Percentiles rank a stretch among this genome's conserved stretches.
phyloP scores from a whole-genome alignment of 495 filamentous ascomycete species.

The Usnea hakonensis region DNA sequence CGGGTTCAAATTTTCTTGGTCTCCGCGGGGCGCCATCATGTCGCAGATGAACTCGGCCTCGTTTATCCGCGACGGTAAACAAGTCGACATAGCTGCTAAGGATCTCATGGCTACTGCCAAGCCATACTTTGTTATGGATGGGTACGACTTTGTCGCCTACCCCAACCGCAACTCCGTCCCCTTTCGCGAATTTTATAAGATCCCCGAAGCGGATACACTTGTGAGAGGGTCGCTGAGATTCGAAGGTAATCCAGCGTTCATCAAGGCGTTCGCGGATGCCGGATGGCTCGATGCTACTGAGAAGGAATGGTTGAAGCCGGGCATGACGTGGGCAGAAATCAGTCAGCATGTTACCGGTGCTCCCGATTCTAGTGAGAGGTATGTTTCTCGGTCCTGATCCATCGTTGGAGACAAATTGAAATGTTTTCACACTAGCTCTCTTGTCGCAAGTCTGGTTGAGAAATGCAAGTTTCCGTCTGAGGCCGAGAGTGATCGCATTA shows the following conservation, averaged over 20 bases:
- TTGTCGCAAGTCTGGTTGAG: conserved; percentile 3
- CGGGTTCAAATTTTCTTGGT: conserved; percentile 95
- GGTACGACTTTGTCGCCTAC: conserved; percentile 87
- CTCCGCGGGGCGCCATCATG: conserved; percentile 75
- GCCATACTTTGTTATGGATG: conserved; percentile 78
- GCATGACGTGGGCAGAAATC: conserved; percentile 14
- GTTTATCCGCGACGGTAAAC: conserved; percentile 72
- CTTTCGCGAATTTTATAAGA: conserved; percentile 76
- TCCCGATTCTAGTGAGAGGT: background rate
- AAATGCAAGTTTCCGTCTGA: background rate
- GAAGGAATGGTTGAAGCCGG: conserved; percentile 13
- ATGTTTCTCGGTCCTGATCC: background rate
- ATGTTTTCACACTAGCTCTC: background rate
- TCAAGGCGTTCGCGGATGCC: conserved; percentile 21
- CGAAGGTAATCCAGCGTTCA: conserved; percentile 22
- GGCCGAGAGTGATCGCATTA: conserved; percentile 15
- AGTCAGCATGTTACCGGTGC: conserved; percentile 7
- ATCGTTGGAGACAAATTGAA: background rate
- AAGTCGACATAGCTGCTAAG: conserved; percentile 48
- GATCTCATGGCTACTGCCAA: conserved; percentile 82
- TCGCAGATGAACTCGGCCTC: conserved; percentile 77
- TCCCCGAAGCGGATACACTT: conserved; percentile 26
- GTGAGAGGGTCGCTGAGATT: conserved; percentile 24
- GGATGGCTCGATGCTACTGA: conserved; percentile 19
- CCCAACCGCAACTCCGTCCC: conserved; percentile 85